Evolutionary conservation across 106 monocot species (phyloP).

Genomic region (Cymbidium sinense): DNA sequence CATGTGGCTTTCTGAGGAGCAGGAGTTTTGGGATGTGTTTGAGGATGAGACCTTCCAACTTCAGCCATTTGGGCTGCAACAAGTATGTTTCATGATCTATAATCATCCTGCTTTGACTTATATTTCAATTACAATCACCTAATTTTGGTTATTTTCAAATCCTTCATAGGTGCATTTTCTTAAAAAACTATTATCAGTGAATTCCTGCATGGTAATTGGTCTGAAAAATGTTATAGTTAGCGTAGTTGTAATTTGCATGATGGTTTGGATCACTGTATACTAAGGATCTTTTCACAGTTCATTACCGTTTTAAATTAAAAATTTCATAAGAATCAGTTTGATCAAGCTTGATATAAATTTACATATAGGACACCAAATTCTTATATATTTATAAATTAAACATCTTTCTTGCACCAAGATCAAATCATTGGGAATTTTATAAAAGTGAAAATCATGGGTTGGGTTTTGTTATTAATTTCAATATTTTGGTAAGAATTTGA

Average conservation of each 20-base stretch:
- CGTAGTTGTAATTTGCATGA: not conserved
- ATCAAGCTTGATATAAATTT: not conserved
- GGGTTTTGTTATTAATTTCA: no score
- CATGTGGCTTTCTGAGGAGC: constrained; percentile 91
- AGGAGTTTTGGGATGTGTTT: constrained; percentile 97
- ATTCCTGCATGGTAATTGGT: not conserved
- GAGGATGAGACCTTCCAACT: constrained; percentile 66
- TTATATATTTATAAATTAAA: no score
- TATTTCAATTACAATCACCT: not conserved
- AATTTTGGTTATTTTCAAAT: not conserved
- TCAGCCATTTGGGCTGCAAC: constrained; percentile 79
- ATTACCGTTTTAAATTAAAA: not conserved
- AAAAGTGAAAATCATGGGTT: no score
- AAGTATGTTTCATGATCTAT: constrained; percentile 31
- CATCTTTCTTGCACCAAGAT: no score
- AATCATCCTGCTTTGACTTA: not conserved
- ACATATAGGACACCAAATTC: no score
- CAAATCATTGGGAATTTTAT: no score
- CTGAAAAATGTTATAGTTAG: not conserved
- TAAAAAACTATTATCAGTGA: not conserved
- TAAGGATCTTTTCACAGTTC: not conserved
- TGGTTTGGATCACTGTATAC: not conserved
- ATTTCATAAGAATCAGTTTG: not conserved
- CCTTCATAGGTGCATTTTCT: not conserved
- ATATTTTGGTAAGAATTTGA: no score